These are phyloP conservation scores for Entrophospora sp. DNA, from an alignment of 192 early-diverging fungal species.

Conservation along the genomic window DNA sequence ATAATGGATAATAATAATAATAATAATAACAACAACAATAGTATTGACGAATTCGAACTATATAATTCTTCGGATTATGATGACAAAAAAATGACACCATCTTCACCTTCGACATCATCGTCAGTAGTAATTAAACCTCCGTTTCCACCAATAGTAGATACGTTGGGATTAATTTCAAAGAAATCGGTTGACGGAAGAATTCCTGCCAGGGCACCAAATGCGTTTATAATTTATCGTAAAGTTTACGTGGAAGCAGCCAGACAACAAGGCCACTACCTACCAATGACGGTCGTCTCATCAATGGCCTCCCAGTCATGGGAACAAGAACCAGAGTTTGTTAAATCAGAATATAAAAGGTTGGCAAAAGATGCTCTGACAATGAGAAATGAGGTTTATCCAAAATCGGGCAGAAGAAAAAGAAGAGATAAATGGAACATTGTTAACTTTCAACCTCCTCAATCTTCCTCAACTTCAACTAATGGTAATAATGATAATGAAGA, in stretches of 20 bases:
- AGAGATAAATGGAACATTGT: slow-evolving; percentile 2
- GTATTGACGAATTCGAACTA: no score
- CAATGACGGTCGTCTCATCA: slow-evolving; percentile 10
- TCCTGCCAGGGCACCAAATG: slow-evolving; percentile 5
- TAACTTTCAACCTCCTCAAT: background rate
- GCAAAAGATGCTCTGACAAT: background rate
- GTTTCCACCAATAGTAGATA: background rate
- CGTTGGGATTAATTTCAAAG: background rate
- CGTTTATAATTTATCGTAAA: background rate
- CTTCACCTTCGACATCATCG: no score
- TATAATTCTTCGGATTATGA: no score
- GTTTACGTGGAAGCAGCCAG: background rate
- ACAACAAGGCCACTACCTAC: background rate
- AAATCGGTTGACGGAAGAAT: background rate
- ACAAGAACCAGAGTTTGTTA: background rate
- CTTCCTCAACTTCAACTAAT: no score
- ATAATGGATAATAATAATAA: no score
- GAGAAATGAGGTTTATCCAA: background rate
- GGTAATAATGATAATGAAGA: no score
- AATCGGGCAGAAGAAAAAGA: background rate
- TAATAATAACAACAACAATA: no score
- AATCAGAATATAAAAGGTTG: background rate
- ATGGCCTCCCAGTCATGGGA: slow-evolving; percentile 13
- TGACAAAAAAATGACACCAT: no score
- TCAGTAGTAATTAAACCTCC: background rate